A percentile compares a stretch with the other conserved stretches of the same genome.
These are phyloP conservation scores for Diplodia seriata DNA, from an alignment of 2,329 filamentous ascomycete species.

Conservation along the genomic window DNA sequence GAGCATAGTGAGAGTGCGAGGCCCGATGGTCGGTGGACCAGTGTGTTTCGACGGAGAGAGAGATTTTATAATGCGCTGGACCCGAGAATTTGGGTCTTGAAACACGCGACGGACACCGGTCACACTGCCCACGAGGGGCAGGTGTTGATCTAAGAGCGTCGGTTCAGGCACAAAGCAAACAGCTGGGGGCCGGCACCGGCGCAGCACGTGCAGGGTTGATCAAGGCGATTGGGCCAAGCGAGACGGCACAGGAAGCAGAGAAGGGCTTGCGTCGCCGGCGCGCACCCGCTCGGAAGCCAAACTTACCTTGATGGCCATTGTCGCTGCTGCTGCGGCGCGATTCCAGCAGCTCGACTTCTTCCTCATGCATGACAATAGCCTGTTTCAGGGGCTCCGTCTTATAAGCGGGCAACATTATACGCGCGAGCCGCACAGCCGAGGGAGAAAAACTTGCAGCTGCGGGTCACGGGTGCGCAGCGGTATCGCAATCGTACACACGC, in stretches of 20 bases:
- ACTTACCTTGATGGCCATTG: slow-evolving; percentile 13
- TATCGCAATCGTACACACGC: neutral
- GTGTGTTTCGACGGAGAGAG: neutral
- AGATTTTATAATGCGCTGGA: neutral
- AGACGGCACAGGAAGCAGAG: neutral
- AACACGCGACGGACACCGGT: neutral
- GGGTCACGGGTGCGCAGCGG: neutral
- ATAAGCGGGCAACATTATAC: slow-evolving; percentile 1
- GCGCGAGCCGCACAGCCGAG: neutral
- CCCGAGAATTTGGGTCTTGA: neutral
- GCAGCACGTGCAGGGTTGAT: slow-evolving; percentile 10
- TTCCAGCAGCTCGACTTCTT: slow-evolving; percentile 17
- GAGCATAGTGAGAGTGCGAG: slow-evolving; percentile 19
- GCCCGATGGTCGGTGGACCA: neutral
- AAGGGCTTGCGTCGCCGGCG: neutral
- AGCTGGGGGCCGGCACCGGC: neutral
- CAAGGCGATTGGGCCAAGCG: slow-evolving; percentile 7
- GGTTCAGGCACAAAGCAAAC: slow-evolving; percentile 6
- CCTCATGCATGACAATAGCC: slow-evolving; percentile 3
- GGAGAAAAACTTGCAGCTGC: neutral
- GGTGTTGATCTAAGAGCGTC: slow-evolving; percentile 18
- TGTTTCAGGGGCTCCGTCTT: slow-evolving; percentile 10
- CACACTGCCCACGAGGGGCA: slow-evolving; percentile 11
- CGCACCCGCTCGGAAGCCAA: neutral
- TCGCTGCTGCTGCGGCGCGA: neutral